Percentiles rank a stretch among this genome's conserved stretches.
phyloP scores from a whole-genome alignment of 2,329 filamentous ascomycete genomes.

The Endoconidiophora laricicola region DNA sequence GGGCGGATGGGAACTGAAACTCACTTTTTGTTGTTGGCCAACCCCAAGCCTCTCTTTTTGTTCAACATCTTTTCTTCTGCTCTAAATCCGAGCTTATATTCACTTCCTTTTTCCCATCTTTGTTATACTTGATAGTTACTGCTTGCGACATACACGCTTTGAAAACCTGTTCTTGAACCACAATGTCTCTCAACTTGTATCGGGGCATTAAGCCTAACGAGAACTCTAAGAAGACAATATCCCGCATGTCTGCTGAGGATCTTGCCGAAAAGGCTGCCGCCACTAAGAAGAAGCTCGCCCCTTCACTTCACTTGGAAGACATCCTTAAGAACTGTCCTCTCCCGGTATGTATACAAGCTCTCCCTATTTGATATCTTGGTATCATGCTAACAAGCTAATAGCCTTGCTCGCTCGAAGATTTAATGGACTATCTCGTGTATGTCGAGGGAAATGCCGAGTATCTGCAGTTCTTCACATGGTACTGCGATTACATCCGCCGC shows the following conservation, averaged over 20 bases:
- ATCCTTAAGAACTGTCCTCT: slow-evolving; percentile 13
- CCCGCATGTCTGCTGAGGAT: slow-evolving; percentile 1
- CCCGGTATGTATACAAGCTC: not conserved
- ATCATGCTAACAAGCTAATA: not conserved
- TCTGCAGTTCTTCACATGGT: slow-evolving; percentile 58
- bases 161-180: not conserved
- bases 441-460: slow-evolving; percentile 68
- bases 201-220: slow-evolving; percentile 6
- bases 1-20: not conserved
- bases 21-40: not conserved
- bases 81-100: not conserved
- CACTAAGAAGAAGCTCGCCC: slow-evolving; percentile 4
- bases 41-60: not conserved
- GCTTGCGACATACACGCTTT: too few relatives aligned
- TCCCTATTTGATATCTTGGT: not conserved
- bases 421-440: slow-evolving; percentile 74
- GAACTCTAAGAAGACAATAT: slow-evolving; percentile 1
- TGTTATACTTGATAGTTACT: not conserved
- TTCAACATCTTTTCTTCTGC: not conserved
- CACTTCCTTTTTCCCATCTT: not conserved
- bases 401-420: slow-evolving; percentile 31
- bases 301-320: slow-evolving; percentile 12
- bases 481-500: slow-evolving; percentile 42
- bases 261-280: slow-evolving; percentile 4
- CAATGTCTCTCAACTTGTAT: slow-evolving; percentile 8